Evolutionary conservation across 768 basidiomycete species (phyloP).

Genomic region (Boletus rubropictus): DNA sequence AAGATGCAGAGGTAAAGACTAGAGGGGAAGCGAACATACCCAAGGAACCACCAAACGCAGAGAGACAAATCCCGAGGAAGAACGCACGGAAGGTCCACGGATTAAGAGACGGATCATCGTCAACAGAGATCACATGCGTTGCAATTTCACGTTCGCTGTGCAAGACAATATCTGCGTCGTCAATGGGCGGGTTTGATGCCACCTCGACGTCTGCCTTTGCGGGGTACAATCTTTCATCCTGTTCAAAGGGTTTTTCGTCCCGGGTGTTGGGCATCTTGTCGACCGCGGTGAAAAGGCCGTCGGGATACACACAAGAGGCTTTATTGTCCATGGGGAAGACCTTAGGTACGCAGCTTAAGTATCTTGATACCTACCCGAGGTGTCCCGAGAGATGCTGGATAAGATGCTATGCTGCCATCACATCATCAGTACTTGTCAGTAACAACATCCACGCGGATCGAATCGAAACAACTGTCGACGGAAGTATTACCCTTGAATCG

Average conservation of each 20-base stretch:
- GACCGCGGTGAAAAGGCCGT: background rate
- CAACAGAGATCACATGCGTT: slow-evolving; percentile 41
- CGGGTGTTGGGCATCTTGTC: background rate
- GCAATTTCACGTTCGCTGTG: slow-evolving; percentile 42
- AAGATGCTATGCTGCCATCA: background rate
- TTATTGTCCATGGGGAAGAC: slow-evolving; percentile 5
- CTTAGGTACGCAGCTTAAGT: slow-evolving; percentile 2
- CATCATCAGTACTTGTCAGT: background rate
- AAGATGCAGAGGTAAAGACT: background rate
- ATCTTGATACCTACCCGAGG: background rate
- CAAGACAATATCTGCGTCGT: slow-evolving; percentile 22
- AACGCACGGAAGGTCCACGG: slow-evolving; percentile 40
- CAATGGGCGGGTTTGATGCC: background rate
- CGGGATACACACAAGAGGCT: background rate
- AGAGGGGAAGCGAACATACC: slow-evolving; percentile 25
- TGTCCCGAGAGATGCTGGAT: background rate
- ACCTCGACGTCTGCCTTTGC: slow-evolving; percentile 33
- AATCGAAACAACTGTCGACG: no score
- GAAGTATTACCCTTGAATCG: no score
- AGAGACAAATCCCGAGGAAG: slow-evolving; percentile 49
- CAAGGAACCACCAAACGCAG: slow-evolving; percentile 46
- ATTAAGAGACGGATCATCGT: slow-evolving; percentile 27
- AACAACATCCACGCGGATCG: background rate
- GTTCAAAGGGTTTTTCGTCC: slow-evolving; percentile 11
- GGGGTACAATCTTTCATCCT: slow-evolving; percentile 12